Conservation (phyloP, 345 rosid species). For the Orychophragmus violaceus region DNA sequence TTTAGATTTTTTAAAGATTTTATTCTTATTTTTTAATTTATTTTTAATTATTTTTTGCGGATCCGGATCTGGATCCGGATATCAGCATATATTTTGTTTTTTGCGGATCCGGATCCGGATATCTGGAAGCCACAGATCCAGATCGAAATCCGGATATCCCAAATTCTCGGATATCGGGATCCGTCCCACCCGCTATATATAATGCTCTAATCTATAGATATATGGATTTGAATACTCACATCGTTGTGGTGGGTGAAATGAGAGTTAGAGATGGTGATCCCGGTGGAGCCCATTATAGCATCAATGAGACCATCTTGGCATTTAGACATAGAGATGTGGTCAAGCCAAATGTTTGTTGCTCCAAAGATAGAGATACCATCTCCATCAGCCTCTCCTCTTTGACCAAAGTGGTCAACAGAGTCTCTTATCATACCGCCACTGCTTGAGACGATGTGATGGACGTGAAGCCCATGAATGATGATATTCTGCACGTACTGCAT, state of each 20-base stretch:
- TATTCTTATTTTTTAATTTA: too few species aligned
- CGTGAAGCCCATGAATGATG: conserved; percentile 62
- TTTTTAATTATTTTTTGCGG: too few species aligned
- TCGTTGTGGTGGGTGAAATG: conserved; percentile 76
- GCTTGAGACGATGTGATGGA: conserved; percentile 45
- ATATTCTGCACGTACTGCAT: conserved; percentile 49
- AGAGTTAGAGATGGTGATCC: conserved; percentile 70
- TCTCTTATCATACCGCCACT: conserved; percentile 57
- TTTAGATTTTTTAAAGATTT: too few species aligned
- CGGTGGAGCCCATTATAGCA: conserved; percentile 62
- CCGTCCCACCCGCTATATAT: too few species aligned
- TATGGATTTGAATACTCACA: conserved; percentile 26
- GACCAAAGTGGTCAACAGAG: conserved; percentile 44
- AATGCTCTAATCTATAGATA: neutral
- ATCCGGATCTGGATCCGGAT: too few species aligned
- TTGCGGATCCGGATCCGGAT: too few species aligned
- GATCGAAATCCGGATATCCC: too few species aligned
- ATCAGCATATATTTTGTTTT: too few species aligned
- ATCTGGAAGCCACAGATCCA: too few species aligned
- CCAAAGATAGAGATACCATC: conserved; percentile 77
- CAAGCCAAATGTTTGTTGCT: conserved; percentile 65
- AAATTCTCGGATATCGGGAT: too few species aligned
- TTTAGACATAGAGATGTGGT: conserved; percentile 64
- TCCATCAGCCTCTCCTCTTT: conserved; percentile 58
- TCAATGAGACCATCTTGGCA: conserved; percentile 79